phyloP scores from a whole-genome alignment of 768 basidiomycete species.

The Auricularia cornea region DNA sequence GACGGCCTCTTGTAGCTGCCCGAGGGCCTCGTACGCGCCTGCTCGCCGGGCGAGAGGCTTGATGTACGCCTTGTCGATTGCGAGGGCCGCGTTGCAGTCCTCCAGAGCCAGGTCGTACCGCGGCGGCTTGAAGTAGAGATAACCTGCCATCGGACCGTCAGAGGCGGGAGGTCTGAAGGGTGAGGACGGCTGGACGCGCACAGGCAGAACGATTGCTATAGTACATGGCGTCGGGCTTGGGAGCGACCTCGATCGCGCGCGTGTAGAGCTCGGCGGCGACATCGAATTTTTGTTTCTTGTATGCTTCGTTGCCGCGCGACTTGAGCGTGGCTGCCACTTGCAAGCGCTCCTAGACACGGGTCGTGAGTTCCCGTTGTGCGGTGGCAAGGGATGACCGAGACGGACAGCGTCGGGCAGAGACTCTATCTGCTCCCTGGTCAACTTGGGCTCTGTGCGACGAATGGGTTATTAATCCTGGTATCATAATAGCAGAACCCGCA shows the following conservation, averaged over 20 bases:
- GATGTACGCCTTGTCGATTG: conserved; percentile 75
- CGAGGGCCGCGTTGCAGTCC: conserved; percentile 86
- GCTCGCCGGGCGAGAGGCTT: conserved; percentile 89
- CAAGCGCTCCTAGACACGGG: conserved; percentile 46
- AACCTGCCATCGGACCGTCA: too few relatives aligned
- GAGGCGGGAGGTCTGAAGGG: too few relatives aligned
- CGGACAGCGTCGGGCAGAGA: conserved; percentile 35
- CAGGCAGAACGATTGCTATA: conserved; percentile 86
- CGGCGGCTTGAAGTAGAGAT: conserved; percentile 84
- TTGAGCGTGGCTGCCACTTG: conserved; percentile 58
- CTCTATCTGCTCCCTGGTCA: conserved; percentile 48
- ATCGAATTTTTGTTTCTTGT: conserved; percentile 51
- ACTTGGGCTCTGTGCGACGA: conserved; percentile 18
- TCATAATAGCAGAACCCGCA: too few relatives aligned
- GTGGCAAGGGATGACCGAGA: background rate
- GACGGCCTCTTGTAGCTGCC: conserved; percentile 64
- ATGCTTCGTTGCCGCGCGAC: conserved; percentile 62
- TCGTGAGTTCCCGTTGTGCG: background rate
- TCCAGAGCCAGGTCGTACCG: conserved; percentile 71
- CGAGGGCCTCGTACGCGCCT: conserved; percentile 71
- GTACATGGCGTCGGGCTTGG: conserved; percentile 82
- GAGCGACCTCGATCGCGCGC: conserved; percentile 63
- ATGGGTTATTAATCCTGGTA: too few relatives aligned
- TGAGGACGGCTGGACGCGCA: too few relatives aligned
- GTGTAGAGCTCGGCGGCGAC: conserved; percentile 61